Evolutionary conservation across 2,329 filamentous ascomycete genomes (phyloP), one percentile per base, ranked within the genome.

Genomic region (Onygenales sp.): DNA sequence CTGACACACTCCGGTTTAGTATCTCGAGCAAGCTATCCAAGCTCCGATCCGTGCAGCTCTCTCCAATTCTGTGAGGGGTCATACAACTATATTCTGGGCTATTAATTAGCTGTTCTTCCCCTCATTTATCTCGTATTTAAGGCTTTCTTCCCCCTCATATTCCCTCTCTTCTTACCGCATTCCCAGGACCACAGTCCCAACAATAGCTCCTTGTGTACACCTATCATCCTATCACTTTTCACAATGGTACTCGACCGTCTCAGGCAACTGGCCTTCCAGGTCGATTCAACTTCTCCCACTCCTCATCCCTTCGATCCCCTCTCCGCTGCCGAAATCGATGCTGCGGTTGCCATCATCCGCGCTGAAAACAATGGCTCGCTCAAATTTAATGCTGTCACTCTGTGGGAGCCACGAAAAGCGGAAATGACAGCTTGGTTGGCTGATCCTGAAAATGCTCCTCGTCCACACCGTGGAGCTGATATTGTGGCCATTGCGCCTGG

Each of bases 371-470:
- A 50, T 51, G 77, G 82, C 54, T 76, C 85, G 48, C 78, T 94
- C 55, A 83, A 84, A 69, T 95, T 91, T 80, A 93, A 95, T 74
- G 87, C 90, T 2, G 84, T 95, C 53, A 87, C 88, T 2, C 75
- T 95, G 32, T 85, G 84, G 63, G 90, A 95, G 75, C 90, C 90
- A 48, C 85, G 85, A 59, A 95, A 95, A 76, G 82, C 79, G 45
- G 83, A 89, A 62, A 90, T 95, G 87, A 76, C 84, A 66, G 80
- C 79, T 55, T 95, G 89, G 89, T 72, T 95, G 10, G 82, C 79
- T 48, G 77, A 83, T 54, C 82, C 86, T 0, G 72, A 80, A 17
- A 77, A 75, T 8, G 72, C 76, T 0, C 77, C 83, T 1, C 77
- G 82, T 44, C 90, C 90, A 9, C 70, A 77, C 36, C 81, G 90